Evolutionary conservation across 2,329 filamentous ascomycete species (phyloP), one percentile per base, ranked within the genome.

Genomic region (Cryphonectria carpinicola): DNA sequence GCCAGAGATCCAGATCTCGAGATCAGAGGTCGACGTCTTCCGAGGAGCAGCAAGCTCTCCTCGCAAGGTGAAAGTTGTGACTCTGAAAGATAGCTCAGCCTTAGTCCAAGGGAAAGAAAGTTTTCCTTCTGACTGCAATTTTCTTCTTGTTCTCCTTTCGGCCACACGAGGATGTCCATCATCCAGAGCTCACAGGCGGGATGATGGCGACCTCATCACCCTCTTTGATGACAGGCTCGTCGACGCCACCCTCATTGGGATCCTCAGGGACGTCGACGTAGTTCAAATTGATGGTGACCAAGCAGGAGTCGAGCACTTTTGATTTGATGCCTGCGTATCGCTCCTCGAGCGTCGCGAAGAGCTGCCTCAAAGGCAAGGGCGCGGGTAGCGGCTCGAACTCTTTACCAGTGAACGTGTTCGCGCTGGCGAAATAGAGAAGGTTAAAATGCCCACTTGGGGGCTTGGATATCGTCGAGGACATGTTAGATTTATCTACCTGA

Each of bases 181-280:
- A 96, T 5, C 93, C 93, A 52, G 93, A 94, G 84, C 93, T 97
- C 74, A 97, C 94, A 13, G 94, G 93, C 46, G 94, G 93, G 70
- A 97, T 95, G 49, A 97, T 92, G 58, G 92, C 94, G 69, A 97
- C 93, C 82, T 97, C 94, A 78, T 97, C 93, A 39, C 91, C 92
- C 73, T 89, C 88, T 66, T 89, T 81, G 70, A 97, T 92, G 69
- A 88, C 78, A 37, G 84, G 75, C 22, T 82, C 82, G 11, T 78
- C 77, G 22, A 76, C 77, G 25, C 81, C 82, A 63, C 80, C 80
- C 17, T 79, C 80, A 25, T 80, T 80, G 43, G 81, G 81, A 56
- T 84, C 84, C 6, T 84, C 83, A 14, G 86, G 84, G 14, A 93
- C 76, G 78, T 96, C 92, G 77, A 95, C 89, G 81, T 97, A 97